Evolutionary conservation across 2,329 filamentous ascomycete genomes (phyloP), one percentile per base, ranked within the genome.

Genomic region (Pseudopithomyces chartarum): DNA sequence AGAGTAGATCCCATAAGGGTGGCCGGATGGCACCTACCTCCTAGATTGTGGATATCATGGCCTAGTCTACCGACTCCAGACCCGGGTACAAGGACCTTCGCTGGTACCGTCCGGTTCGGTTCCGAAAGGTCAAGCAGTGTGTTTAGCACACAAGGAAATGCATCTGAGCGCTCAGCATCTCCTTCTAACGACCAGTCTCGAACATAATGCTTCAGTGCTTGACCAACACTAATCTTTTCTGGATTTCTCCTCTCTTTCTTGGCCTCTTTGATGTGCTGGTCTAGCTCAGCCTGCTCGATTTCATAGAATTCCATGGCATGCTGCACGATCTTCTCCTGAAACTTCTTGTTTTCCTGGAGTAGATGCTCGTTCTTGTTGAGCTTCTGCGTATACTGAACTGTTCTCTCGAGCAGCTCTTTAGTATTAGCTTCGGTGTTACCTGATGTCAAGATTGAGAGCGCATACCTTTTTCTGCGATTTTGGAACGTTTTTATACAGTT

Each of bases 191-290:
- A 79, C 84, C 84, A 86, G 63, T 87, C 84, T 5, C 84, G 76
- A 2, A 86, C 82, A 55, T 81, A 82, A 60, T 86, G 84, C 64
- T 86, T 86, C 51, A 86, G 63, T 0, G 82, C 78, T 61, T 86
- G 84, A 0, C 78, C 77, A 0, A 84, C 78, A 33, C 81, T 80
- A 1, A 80, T 75, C 5, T 76, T 78, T 20, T 86, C 83, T 1
- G 78, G 76, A 12, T 55, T 44, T 2, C 62, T 54, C 0, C 66
- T 61, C 19, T 70, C 73, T 1, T 77, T 77, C 0, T 73, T 67
- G 1, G 77, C 73, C 1, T 78, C 74, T 0, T 76, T 70, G 5
- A 76, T 73, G 45, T 79, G 81, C 0, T 72, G 67, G 3, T 80
- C 69, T 0, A 86, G 68, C 60, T 86, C 84, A 1, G 70, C 53